Percentiles rank a stretch among this genome's conserved stretches.
phyloP scores from a whole-genome alignment of 352 stramenopile genomes.

The Pythium insidiosum region DNA sequence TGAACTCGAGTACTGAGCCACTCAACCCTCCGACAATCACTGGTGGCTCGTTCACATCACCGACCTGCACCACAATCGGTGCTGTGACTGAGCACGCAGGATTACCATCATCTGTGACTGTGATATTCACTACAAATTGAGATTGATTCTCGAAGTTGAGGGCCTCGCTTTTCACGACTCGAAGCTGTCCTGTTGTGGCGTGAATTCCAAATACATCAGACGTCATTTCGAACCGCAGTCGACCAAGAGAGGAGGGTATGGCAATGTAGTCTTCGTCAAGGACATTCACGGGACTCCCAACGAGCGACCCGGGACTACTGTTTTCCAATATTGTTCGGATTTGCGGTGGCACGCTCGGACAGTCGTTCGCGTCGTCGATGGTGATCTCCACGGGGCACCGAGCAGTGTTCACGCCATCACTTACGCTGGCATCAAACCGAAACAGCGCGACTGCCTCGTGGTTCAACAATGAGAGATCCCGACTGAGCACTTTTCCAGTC shows the following conservation, averaged over 20 bases:
- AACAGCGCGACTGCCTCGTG: slow-evolving; percentile 16
- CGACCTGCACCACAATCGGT: slow-evolving; percentile 10
- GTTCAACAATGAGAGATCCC: slow-evolving; percentile 15
- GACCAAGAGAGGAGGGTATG: no score
- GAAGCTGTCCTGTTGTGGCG: slow-evolving; percentile 11
- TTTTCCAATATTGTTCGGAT: slow-evolving; percentile 31
- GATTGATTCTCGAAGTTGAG: slow-evolving; percentile 12
- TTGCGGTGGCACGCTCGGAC: slow-evolving; percentile 22
- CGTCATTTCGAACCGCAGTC: slow-evolving; percentile 4
- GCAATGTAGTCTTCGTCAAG: slow-evolving; percentile 16
- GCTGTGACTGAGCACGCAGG: slow-evolving; percentile 8
- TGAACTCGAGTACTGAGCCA: slow-evolving; percentile 32
- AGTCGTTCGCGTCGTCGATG: slow-evolving; percentile 44
- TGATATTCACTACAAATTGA: slow-evolving; percentile 7
- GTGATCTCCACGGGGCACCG: slow-evolving; percentile 20
- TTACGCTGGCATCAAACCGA: slow-evolving; percentile 8
- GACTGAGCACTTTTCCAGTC: slow-evolving; percentile 10
- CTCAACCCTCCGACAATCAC: slow-evolving; percentile 14
- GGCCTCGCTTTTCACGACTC: background rate
- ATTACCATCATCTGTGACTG: slow-evolving; percentile 15
- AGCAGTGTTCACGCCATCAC: slow-evolving; percentile 16
- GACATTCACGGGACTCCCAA: slow-evolving; percentile 17
- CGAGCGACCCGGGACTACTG: slow-evolving; percentile 13
- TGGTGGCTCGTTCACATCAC: slow-evolving; percentile 46
- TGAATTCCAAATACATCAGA: slow-evolving; percentile 11